Conservation (phyloP, 2,329 filamentous ascomycete genomes). For the Teratosphaeria zuluensis region DNA sequence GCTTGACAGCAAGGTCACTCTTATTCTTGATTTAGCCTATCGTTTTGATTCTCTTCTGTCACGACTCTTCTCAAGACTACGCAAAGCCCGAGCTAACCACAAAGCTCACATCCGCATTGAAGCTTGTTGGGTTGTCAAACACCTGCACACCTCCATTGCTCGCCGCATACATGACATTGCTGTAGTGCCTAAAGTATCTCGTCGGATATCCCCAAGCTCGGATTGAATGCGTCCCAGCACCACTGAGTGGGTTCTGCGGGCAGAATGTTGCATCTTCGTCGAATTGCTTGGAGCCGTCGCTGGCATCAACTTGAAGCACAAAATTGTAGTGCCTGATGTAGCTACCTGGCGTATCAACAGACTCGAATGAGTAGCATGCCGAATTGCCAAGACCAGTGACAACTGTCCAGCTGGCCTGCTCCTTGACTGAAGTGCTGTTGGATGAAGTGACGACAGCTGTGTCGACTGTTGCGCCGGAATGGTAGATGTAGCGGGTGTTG, state of each 20-base stretch:
- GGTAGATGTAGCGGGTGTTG: slow-evolving; percentile 46
- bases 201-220: slow-evolving; percentile 53
- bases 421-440: slow-evolving; percentile 40
- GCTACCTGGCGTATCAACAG: slow-evolving; percentile 47
- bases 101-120: slow-evolving; percentile 48
- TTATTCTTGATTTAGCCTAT: too few relatives aligned
- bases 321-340: slow-evolving; percentile 51
- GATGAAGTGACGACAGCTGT: slow-evolving; percentile 46
- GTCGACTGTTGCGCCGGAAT: slow-evolving; percentile 42
- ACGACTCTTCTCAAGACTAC: neutral
- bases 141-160: slow-evolving; percentile 48
- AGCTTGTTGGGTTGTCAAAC: slow-evolving; percentile 42
- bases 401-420: slow-evolving; percentile 45
- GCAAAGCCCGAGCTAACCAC: slow-evolving; percentile 38
- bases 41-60: too few relatives aligned
- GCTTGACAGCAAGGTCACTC: too few relatives aligned
- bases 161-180: slow-evolving; percentile 37
- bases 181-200: slow-evolving; percentile 48
- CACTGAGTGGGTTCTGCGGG: slow-evolving; percentile 42
- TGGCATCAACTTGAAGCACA: slow-evolving; percentile 38
- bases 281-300: slow-evolving; percentile 49
- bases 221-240: slow-evolving; percentile 40
- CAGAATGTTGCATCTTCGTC: slow-evolving; percentile 56
- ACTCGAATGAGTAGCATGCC: slow-evolving; percentile 53
- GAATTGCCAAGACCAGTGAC: slow-evolving; percentile 46